These are phyloP conservation scores for Cantharellus cinnabarinus DNA, from an alignment of 768 basidiomycete species.

Conservation along the genomic window DNA sequence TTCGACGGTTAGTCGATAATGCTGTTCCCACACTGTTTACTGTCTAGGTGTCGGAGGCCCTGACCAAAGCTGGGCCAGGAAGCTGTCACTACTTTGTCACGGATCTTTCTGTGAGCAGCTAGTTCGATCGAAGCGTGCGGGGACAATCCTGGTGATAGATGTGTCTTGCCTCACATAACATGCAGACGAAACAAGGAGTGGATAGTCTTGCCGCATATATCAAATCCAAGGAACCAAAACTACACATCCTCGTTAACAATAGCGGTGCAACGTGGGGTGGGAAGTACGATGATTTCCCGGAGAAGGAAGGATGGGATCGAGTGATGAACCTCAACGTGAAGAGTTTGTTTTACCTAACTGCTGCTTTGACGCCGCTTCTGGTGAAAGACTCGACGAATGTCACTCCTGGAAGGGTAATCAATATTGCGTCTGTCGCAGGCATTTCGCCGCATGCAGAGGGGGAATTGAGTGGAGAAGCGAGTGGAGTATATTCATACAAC, in stretches of 20 bases:
- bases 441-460: constrained; percentile 33
- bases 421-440: constrained; percentile 55
- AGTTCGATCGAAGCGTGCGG: not conserved
- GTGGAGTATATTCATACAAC: constrained; percentile 23
- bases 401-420: constrained; percentile 61
- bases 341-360: constrained; percentile 41
- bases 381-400: constrained; percentile 38
- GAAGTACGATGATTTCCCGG: constrained; percentile 46
- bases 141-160: too few relatives aligned
- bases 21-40: not conserved
- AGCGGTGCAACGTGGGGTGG: constrained; percentile 75
- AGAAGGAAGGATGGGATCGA: constrained; percentile 65
- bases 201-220: constrained; percentile 48
- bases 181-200: too few relatives aligned
- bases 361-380: constrained; percentile 34
- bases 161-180: too few relatives aligned
- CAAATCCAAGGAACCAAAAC: constrained; percentile 43
- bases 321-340: constrained; percentile 72
- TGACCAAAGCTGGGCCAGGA: constrained; percentile 40
- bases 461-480: constrained; percentile 29
- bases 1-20: not conserved
- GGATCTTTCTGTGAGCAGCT: constrained; percentile 34
- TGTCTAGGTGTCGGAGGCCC: constrained; percentile 29
- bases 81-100: constrained; percentile 55
- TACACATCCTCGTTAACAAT: constrained; percentile 74